These are phyloP conservation scores for Filobasidium floriforme DNA, from an alignment of 768 basidiomycete species.

Conservation along the genomic window DNA sequence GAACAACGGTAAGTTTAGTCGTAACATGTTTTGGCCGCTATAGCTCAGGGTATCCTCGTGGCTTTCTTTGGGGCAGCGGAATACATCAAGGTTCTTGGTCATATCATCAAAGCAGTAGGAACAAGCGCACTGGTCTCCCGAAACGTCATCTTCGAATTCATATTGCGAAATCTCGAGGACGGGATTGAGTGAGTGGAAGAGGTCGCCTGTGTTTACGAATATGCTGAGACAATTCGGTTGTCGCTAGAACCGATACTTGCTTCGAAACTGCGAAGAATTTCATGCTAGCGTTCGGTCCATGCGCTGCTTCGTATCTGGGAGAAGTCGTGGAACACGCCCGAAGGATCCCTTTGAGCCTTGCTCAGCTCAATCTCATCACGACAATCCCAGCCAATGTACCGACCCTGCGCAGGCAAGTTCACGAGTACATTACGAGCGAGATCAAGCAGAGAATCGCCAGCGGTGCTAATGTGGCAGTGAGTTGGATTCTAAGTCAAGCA, in stretches of 20 bases:
- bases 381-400: constrained; percentile 11
- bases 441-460: background rate
- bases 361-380: constrained; percentile 9
- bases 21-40: too few species aligned
- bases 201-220: background rate
- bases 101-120: constrained; percentile 13
- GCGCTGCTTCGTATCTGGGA: constrained; percentile 9
- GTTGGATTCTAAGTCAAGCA: background rate
- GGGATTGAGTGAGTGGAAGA: constrained; percentile 9
- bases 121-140: constrained; percentile 13
- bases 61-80: too few species aligned
- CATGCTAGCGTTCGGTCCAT: constrained; percentile 11
- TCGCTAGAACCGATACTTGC: constrained; percentile 2
- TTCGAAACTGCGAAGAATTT: constrained; percentile 10
- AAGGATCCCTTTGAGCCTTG: background rate
- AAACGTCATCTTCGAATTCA: constrained; percentile 7
- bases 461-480: background rate
- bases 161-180: constrained; percentile 9
- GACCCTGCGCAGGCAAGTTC: constrained; percentile 2
- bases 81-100: constrained; percentile 1
- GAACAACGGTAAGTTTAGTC: background rate
- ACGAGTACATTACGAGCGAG: constrained; percentile 8
- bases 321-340: constrained; percentile 10
- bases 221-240: background rate
- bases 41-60: too few species aligned